phyloP scores from a whole-genome alignment of 2,329 filamentous ascomycete species.

The Verticillium longisporum region DNA sequence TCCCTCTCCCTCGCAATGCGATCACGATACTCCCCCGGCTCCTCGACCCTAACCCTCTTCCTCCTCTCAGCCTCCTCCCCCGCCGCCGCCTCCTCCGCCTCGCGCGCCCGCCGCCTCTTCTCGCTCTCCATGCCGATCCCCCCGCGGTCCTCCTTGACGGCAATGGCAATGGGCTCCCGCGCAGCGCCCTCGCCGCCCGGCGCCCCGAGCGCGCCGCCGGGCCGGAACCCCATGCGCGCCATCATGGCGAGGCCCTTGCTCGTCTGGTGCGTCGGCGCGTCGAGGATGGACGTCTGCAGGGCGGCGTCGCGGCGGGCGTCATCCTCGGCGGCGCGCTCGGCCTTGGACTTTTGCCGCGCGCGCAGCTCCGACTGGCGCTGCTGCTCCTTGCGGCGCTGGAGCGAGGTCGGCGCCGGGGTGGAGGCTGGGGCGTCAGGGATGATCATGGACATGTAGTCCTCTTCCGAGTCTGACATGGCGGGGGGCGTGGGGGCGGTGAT shows the following conservation, averaged over 20 bases:
- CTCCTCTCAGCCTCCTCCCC: conserved; percentile 32
- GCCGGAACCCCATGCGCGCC: conserved; percentile 89
- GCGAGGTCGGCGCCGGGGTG: conserved; percentile 36
- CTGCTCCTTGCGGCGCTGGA: conserved; percentile 46
- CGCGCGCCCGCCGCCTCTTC: conserved; percentile 68
- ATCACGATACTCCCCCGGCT: conserved; percentile 64
- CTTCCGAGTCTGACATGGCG: conserved; percentile 57
- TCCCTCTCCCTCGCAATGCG: conserved; percentile 65
- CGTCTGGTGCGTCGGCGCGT: conserved; percentile 43
- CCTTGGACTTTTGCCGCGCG: conserved; percentile 69
- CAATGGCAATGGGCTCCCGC: conserved; percentile 68
- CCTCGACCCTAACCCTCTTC: conserved; percentile 56
- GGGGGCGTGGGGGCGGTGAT: too few relatives aligned
- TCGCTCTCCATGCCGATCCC: conserved; percentile 82
- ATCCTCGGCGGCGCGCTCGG: conserved; percentile 71
- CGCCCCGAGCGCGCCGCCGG: conserved; percentile 62
- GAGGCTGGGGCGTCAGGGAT: conserved; percentile 51
- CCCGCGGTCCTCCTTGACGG: conserved; percentile 69
- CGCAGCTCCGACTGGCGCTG: conserved; percentile 61
- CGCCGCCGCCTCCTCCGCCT: conserved; percentile 45
- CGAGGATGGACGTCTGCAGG: conserved; percentile 66
- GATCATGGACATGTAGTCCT: conserved; percentile 97
- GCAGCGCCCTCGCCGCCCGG: conserved; percentile 30
- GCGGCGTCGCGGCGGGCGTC: conserved; percentile 66
- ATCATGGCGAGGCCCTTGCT: conserved; percentile 96